These are phyloP conservation scores for Conoideocrella luteorostrata DNA, from an alignment of 2,329 filamentous ascomycete species.

Conservation along the genomic window DNA sequence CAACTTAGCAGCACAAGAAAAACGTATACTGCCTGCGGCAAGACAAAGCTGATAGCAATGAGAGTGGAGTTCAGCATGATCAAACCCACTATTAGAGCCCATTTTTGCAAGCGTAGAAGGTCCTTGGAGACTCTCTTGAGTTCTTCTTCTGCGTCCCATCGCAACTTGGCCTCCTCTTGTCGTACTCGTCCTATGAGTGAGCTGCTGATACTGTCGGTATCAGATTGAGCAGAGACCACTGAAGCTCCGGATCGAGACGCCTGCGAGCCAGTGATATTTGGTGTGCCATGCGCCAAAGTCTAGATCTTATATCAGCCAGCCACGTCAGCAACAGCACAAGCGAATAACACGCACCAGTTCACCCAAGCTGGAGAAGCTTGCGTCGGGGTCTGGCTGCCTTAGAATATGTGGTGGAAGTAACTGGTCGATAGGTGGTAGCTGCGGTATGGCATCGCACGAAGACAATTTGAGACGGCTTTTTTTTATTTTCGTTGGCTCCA, in stretches of 20 bases:
- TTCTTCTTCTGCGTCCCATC: conserved; percentile 34
- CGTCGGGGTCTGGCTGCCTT: conserved; percentile 10
- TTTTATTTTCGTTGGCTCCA: not conserved
- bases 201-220: conserved; percentile 25
- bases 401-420: conserved; percentile 11
- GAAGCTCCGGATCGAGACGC: conserved; percentile 22
- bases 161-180: conserved; percentile 32
- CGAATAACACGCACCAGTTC: conserved; percentile 23
- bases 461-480: not conserved
- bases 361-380: conserved; percentile 16
- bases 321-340: too few relatives aligned
- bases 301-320: conserved; percentile 10
- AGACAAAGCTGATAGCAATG: conserved; percentile 30
- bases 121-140: conserved; percentile 31
- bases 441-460: not conserved
- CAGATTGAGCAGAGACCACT: conserved; percentile 12
- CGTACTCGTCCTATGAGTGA: conserved; percentile 30
- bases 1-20: conserved; percentile 40
- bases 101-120: conserved; percentile 32
- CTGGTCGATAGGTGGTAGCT: conserved; percentile 1
- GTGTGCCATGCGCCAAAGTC: conserved; percentile 24
- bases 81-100: conserved; percentile 30
- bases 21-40: conserved; percentile 35
- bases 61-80: conserved; percentile 26
- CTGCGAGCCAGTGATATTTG: conserved; percentile 16